Evolutionary conservation across 2,329 filamentous ascomycete species (phyloP).

Genomic region (Ascocoryne sarcoides): DNA sequence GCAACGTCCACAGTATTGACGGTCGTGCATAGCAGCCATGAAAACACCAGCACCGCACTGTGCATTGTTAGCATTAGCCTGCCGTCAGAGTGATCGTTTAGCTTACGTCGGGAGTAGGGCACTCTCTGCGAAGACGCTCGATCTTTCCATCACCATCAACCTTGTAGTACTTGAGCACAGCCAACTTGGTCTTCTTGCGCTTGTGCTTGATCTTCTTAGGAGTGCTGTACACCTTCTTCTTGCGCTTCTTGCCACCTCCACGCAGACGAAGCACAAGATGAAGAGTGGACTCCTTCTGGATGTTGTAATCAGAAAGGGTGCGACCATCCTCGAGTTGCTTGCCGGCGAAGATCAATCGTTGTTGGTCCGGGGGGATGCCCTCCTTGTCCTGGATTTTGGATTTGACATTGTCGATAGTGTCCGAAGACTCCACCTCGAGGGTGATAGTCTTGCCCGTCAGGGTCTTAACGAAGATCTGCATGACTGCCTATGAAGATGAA

Average conservation of each 20-base stretch:
- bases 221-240: constrained; percentile 99
- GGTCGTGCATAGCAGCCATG: constrained; percentile 99
- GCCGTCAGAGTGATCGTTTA: constrained; percentile 3
- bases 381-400: constrained; percentile 99
- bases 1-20: constrained; percentile 64
- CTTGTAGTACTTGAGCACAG: constrained; percentile 99
- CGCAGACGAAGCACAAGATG: constrained; percentile 96
- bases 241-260: constrained; percentile 99
- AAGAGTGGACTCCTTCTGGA: constrained; percentile 99
- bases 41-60: constrained; percentile 99
- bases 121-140: constrained; percentile 97
- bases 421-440: constrained; percentile 99
- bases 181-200: constrained; percentile 99
- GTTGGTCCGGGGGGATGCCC: constrained; percentile 97
- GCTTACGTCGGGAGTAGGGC: constrained; percentile 80
- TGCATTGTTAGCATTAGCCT: constrained; percentile 34
- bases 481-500: constrained; percentile 37
- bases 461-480: constrained; percentile 59
- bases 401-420: constrained; percentile 99
- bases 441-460: constrained; percentile 99
- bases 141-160: constrained; percentile 99
- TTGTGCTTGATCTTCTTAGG: constrained; percentile 99
- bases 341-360: constrained; percentile 98
- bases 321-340: constrained; percentile 99
- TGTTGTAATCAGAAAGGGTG: constrained; percentile 99